Base-by-base conservation (phyloP, 129 eudicot species). In the Smallanthus sonchifolius region DNA sequence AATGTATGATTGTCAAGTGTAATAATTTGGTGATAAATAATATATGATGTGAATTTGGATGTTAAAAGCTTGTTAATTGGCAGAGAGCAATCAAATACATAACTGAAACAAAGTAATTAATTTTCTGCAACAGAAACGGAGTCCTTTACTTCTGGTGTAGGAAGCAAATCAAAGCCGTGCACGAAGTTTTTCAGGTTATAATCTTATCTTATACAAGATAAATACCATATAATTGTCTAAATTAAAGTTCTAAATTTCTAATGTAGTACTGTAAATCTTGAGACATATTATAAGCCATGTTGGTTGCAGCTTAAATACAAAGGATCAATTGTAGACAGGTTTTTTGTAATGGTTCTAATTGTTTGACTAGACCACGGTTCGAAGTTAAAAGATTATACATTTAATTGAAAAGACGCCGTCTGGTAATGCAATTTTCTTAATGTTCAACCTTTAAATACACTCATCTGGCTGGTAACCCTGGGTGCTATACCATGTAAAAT, bases 161-260 rank as follows among this genome's bases (percentile, higher is more conserved):
- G 97, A 84, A 88, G 95, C 95, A 91, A 91, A 91, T 88, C 91
- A 83, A 91, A 88, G 97, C 97, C 97, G 60, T 91, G 97, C 95
- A 91, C 77, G 83, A 91, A 91, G 95, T 91, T 91, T 86, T 91
- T 87, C 97, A 91, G 97, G 97, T 91, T 90, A 37, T 82, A 81
- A 85, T 79, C 86, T 77, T 80, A 80, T 85, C 82, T 80, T 74
- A 73, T 69, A 55, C 71, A 75, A 83, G 73, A 63, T 59, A 75
- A 86, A 69, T 84, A 81, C 64, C 32, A 34, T 69, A 61, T 70
- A 78, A 77, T 34, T 37, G 42, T 51, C 7, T 69, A 68, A 84
- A 51, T 80, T 69, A 56, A 55, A 78, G 15, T 74, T 72, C 16
- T 62, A 49, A 42, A 56, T 10, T 74, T 72, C 16, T 62, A 49